A percentile compares a stretch with the other conserved stretches of the same genome.
Conservation (phyloP, 441 rosid genomes). For the Viola pubescens region DNA sequence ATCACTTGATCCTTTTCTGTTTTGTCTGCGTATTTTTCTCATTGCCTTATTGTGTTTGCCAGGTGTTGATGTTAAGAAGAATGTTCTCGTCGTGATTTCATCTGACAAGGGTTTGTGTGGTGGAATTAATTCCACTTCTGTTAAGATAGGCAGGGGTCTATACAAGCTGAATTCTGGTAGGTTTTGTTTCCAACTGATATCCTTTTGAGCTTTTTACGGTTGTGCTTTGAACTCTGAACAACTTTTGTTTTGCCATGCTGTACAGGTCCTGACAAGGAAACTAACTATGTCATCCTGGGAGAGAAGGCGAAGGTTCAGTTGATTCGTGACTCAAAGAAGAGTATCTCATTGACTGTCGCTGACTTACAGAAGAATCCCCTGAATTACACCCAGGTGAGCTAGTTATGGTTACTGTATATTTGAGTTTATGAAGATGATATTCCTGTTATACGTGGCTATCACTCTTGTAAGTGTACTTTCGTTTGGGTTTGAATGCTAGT, state of each 20-base stretch:
- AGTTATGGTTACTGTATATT: not conserved
- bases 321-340: conserved; percentile 80
- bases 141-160: conserved; percentile 68
- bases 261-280: conserved; percentile 79
- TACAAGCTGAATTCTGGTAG: conserved; percentile 66
- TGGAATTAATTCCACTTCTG: conserved; percentile 93
- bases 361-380: conserved; percentile 88
- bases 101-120: conserved; percentile 99
- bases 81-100: conserved; percentile 74
- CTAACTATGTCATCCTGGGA: conserved; percentile 72
- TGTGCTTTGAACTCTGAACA: conserved; percentile 13
- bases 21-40: not conserved
- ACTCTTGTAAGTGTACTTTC: no score
- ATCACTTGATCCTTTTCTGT: not conserved
- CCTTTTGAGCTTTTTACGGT: not conserved
- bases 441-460: no score
- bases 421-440: no score
- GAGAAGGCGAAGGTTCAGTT: conserved; percentile 84
- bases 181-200: conserved; percentile 14
- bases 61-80: conserved; percentile 91
- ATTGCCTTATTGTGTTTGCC: conserved; percentile 8
- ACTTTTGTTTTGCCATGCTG: conserved; percentile 5
- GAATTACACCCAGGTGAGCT: conserved; percentile 77
- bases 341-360: conserved; percentile 48
- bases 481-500: no score